A percentile compares a stretch with the other conserved stretches of the same genome.
These are phyloP conservation scores for Rhododendron henanense DNA, from an alignment of 148 eudicot genomes.

Conservation along the genomic window DNA sequence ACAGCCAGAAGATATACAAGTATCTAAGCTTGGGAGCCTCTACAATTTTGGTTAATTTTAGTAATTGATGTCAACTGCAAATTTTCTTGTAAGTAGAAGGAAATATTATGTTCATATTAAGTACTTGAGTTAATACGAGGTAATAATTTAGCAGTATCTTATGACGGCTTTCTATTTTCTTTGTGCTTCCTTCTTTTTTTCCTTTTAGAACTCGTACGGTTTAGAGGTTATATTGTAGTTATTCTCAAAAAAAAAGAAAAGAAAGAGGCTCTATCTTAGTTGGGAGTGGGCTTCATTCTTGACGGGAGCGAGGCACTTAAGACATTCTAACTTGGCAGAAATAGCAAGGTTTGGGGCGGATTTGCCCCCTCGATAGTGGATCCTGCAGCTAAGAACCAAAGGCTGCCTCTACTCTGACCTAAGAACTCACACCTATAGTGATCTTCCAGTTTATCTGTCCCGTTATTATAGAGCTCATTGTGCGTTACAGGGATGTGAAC, in stretches of 20 bases:
- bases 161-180: background rate
- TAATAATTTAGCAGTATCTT: background rate
- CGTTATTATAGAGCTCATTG: background rate
- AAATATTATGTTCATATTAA: background rate
- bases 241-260: no score
- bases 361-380: background rate
- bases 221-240: background rate
- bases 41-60: background rate
- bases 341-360: background rate
- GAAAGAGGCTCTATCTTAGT: background rate
- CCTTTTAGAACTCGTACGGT: background rate
- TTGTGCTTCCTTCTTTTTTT: background rate
- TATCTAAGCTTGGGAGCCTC: background rate
- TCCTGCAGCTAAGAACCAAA: background rate
- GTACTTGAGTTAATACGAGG: background rate
- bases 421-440: background rate
- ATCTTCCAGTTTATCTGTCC: background rate
- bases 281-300: background rate
- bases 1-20: background rate
- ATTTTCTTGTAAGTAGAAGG: background rate
- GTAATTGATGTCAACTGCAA: background rate
- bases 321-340: background rate
- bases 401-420: background rate
- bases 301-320: background rate
- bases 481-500: background rate